Percentiles rank a stretch among this genome's conserved stretches.
Conservation (phyloP, 768 basidiomycete species). For the Lentinula guzmanii region DNA sequence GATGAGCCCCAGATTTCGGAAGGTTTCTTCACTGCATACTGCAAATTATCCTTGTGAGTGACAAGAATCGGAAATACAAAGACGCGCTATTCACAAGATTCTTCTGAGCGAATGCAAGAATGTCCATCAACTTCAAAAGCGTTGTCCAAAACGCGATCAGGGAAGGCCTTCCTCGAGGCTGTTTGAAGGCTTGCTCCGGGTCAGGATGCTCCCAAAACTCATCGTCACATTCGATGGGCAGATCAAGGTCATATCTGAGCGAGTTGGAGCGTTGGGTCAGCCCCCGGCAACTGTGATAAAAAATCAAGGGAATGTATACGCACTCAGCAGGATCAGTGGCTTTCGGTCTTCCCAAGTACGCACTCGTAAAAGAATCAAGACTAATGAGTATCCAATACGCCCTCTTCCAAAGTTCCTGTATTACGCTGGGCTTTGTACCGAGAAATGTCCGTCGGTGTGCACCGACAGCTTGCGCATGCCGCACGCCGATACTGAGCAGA, state of each 20-base stretch:
- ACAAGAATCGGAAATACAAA: neutral
- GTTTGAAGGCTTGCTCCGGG: slow-evolving; percentile 34
- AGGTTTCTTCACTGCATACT: slow-evolving; percentile 1
- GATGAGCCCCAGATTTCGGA: neutral
- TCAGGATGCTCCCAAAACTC: slow-evolving; percentile 48
- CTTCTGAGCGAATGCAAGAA: slow-evolving; percentile 42
- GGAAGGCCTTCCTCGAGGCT: slow-evolving; percentile 28
- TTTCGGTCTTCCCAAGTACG: slow-evolving; percentile 41
- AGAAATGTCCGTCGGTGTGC: slow-evolving; percentile 45
- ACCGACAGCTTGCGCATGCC: slow-evolving; percentile 70
- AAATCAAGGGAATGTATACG: neutral
- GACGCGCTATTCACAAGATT: slow-evolving; percentile 33
- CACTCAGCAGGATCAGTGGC: slow-evolving; percentile 3
- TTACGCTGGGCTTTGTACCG: slow-evolving; percentile 31
- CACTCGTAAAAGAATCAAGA: slow-evolving; percentile 15
- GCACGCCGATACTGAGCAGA: slow-evolving; percentile 59
- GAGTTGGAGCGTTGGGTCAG: neutral
- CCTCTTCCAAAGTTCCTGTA: slow-evolving; percentile 73
- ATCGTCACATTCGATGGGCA: slow-evolving; percentile 52
- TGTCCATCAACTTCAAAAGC: slow-evolving; percentile 36
- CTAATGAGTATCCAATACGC: slow-evolving; percentile 45
- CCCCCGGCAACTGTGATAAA: neutral
- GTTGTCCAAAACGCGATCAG: slow-evolving; percentile 27
- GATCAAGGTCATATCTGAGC: slow-evolving; percentile 50
- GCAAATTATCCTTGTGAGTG: neutral